Base-by-base conservation (phyloP, 257 asterid genomes). In the Jacaranda mimosifolia region DNA sequence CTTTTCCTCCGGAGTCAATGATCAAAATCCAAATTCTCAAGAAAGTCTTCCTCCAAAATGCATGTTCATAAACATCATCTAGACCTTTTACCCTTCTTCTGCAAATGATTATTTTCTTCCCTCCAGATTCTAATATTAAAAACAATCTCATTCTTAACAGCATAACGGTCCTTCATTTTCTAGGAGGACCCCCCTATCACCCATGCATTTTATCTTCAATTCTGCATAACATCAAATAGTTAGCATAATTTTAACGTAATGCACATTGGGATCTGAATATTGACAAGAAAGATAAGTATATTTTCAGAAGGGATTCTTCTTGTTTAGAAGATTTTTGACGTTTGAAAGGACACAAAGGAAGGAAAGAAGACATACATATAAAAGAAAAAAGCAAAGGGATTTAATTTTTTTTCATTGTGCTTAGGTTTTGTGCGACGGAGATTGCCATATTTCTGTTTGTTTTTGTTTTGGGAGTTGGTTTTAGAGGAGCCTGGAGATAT, bases 1-100 rank as follows among this genome's bases (percentile, higher is more conserved):
- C 14, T 86, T 86, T 89, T 83, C 82, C 90, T 88, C 87, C 80
- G 86, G 86, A 85, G 13, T 65, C 68, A 83, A 75, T 63, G 70
- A 79, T 74, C 77, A 83, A 80, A 81, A 26, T 26, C 2, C 77
- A 83, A 80, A 83, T 80, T 73, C 64, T 69, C 52, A 79, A 77
- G 72, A 65, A 80, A 70, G 18, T 63, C 56, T 68, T 56, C 55
- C 74, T 58, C 79, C 36, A 43, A 71, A 81, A 70, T 64, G 63
- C 75, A 57, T 68, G 73, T 51, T 73, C 82, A 81, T 68, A 63
- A 76, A 64, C 86, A 78, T 35, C 78, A 36, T 51, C n/a, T 59
- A 52, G 48, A 36, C 63, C 76, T 19, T 63, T 19, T 39, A 79
- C 52, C 60, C 64, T 51, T 62, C 70, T 82, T 70, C 80, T 38